Evolutionary conservation across 257 asterid species (phyloP), one percentile per base, ranked within the genome.

Genomic region (Gynochthodes officinalis): DNA sequence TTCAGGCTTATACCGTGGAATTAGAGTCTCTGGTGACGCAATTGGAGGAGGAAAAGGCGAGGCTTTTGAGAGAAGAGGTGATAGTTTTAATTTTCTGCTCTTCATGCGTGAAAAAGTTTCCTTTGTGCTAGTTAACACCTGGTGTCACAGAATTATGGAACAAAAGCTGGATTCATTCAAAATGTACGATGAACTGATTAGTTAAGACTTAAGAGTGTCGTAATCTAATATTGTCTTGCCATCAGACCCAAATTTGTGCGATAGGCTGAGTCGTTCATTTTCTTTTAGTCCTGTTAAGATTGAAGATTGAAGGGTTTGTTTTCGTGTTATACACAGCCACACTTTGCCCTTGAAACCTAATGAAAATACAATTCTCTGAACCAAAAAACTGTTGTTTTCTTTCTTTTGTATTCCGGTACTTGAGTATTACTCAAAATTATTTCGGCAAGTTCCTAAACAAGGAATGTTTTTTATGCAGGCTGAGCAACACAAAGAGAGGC

Each of bases 1-100:
- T 69, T 54, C 60, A 83, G 98, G 98, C 98, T 69, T 91, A 94
- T 77, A 94, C 97, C 0, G 91, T 91, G 76, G 98, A 94, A 79
- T 77, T 94, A 87, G 98, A 91, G 80, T 75, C 97, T 18, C 43
- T 87, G 86, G 98, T 94, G 76, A 81, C 93, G 4, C 89, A 85
- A 54, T 84, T 89, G 68, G 97, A 89, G 86, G 90, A 89, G 85
- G 98, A 94, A 69, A 87, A 94, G 69, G 96, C 96, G 9, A 80
- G 76, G 86, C 89, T 94, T 50, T 60, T 87, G 86, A 88, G 71
- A 73, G 85, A 89, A 86, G 91, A 84, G 96, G 98, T 94, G 74
- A 0, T 44, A 27, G 73, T 16, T 23, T 61, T 53, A 19, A n/a
- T 23, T 13, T 23, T 16, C 13, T 21, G 40, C 44, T 14, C 44